Evolutionary conservation across 2,329 filamentous ascomycete genomes (phyloP).

Genomic region (Neobulgaria alba): DNA sequence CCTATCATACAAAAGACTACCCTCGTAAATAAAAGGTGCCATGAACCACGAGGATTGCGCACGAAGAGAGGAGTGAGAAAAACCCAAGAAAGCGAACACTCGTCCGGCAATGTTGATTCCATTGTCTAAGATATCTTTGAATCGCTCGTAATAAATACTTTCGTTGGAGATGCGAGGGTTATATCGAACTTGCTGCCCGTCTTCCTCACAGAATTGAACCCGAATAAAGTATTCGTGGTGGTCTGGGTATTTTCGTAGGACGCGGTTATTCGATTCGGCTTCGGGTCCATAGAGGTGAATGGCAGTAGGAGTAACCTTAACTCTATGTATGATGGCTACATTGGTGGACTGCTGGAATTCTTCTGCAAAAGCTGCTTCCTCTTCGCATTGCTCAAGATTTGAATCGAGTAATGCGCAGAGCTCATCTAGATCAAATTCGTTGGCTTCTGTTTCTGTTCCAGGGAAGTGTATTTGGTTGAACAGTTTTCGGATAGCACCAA

Average conservation of each 20-base stretch:
- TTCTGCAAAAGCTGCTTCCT: slow-evolving; percentile 23
- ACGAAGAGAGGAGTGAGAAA: slow-evolving; percentile 70
- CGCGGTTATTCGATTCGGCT: slow-evolving; percentile 59
- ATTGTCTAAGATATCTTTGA: slow-evolving; percentile 47
- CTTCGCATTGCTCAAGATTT: slow-evolving; percentile 32
- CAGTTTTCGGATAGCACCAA: slow-evolving; percentile 45
- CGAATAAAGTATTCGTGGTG: slow-evolving; percentile 58
- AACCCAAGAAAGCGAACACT: slow-evolving; percentile 60
- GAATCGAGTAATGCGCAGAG: slow-evolving; percentile 35
- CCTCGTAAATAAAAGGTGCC: slow-evolving; percentile 36
- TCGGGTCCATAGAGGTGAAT: slow-evolving; percentile 52
- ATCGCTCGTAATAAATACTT: slow-evolving; percentile 46
- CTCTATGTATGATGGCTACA: slow-evolving; percentile 20
- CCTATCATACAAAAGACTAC: slow-evolving; percentile 27
- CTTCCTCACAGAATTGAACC: slow-evolving; percentile 67
- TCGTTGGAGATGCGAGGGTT: slow-evolving; percentile 44
- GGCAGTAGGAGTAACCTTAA: slow-evolving; percentile 48
- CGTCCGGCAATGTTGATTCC: slow-evolving; percentile 58
- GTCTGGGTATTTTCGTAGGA: slow-evolving; percentile 56
- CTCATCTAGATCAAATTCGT: slow-evolving; percentile 31
- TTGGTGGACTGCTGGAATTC: slow-evolving; percentile 12
- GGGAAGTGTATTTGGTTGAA: slow-evolving; percentile 45
- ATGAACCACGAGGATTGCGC: slow-evolving; percentile 63
- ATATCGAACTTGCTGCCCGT: slow-evolving; percentile 54
- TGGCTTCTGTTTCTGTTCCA: slow-evolving; percentile 40